Base-by-base conservation (phyloP, 2,329 filamentous ascomycete genomes). In the Tolypocladium sp. region DNA sequence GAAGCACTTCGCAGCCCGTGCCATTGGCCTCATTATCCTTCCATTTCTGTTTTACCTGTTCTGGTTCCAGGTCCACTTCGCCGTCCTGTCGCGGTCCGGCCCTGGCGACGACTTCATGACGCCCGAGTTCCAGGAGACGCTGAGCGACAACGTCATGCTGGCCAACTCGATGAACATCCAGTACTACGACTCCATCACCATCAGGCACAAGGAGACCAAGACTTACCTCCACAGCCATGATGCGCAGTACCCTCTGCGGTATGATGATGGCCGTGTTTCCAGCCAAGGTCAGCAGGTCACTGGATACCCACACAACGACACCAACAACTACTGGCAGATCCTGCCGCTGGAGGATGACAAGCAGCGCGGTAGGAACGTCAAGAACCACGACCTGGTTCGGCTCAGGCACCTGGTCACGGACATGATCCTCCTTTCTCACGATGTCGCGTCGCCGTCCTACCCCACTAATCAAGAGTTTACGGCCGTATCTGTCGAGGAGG, bases 31-130 rank as follows among this genome's bases (percentile, higher is more conserved):
- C 59, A 91, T 97, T 67, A 73, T 96, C 65, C 84, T 97, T 65
- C 94, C 94, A 17, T 97, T 99, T 81, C 81, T 97, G 69, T 95
- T 99, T 76, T 99, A 99, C 76, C 84, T 99, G 54, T 97, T 99
- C 82, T 99, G 94, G 94, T 99, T 99, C 87, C 94, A 99, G 81
- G 92, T 99, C 37, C 94, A 99, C 77, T 99, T 99, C 74, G 82
- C 91, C 52, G 91, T 99, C 67, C 82, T 99, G 63, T 88, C 79
- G 65, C 84, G 88, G 61, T 97, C 94, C 57, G 94, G 94, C 41
- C 93, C 94, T 52, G 94, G 94, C 58, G 94, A 99, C 71, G 93
- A 97, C 70, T 99, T 99, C 77, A 99, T 99, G 94, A 92, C 89
- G 4, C 94, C 94, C 1, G 91, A 94, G 70, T 99, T 99, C 79